These are phyloP conservation scores for Penicillium silybi DNA, from an alignment of 495 filamentous ascomycete genomes.

Conservation along the genomic window DNA sequence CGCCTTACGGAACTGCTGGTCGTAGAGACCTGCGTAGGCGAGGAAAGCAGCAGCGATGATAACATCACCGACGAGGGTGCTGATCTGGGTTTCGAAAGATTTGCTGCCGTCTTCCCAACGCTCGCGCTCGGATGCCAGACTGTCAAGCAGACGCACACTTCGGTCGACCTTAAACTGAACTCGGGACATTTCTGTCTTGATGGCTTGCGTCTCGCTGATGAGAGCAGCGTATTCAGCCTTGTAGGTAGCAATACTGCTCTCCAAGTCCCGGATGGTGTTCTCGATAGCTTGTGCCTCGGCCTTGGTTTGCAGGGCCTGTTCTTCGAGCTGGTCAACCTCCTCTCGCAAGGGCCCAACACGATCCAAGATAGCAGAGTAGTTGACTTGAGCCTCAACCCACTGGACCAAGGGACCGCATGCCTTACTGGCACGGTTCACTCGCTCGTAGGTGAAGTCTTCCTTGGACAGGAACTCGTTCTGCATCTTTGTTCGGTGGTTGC, in stretches of 20 bases:
- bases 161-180: conserved; percentile 98
- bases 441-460: conserved; percentile 92
- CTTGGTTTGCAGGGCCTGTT: conserved; percentile 86
- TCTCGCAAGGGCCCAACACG: conserved; percentile 89
- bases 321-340: conserved; percentile 82
- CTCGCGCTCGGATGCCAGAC: conserved; percentile 84
- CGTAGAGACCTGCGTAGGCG: conserved; percentile 96
- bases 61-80: conserved; percentile 92
- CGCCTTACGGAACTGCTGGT: conserved; percentile 93
- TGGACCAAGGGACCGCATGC: conserved; percentile 95
- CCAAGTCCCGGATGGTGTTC: conserved; percentile 75
- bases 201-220: conserved; percentile 94
- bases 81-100: conserved; percentile 96
- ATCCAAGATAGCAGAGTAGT: conserved; percentile 94
- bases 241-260: conserved; percentile 91
- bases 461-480: conserved; percentile 86
- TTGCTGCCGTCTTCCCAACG: conserved; percentile 96
- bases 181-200: conserved; percentile 92
- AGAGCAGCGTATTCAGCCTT: conserved; percentile 94
- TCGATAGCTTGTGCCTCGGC: conserved; percentile 90
- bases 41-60: conserved; percentile 93
- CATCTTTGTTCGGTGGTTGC: conserved; percentile 76
- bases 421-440: conserved; percentile 91
- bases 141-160: conserved; percentile 90
- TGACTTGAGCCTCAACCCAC: conserved; percentile 96